phyloP scores from a whole-genome alignment of 345 rosid genomes.

The Cardiospermum halicacabum region DNA sequence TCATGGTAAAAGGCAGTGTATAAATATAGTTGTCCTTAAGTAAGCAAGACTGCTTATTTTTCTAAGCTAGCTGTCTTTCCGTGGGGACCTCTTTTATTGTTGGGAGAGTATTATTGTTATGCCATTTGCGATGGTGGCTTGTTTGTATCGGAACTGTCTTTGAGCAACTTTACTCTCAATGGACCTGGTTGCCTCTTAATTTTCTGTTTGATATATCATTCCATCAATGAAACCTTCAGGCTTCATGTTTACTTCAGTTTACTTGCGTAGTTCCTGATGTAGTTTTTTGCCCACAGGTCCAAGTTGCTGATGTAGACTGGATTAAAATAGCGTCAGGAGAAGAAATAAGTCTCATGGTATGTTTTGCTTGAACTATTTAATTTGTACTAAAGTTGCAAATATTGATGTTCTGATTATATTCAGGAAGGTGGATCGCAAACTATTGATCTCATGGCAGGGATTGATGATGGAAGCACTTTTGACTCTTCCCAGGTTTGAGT shows the following conservation, averaged over 20 bases:
- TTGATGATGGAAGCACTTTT: conserved; percentile 62
- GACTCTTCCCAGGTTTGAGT: conserved; percentile 72
- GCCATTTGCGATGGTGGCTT: not conserved
- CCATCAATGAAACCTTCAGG: conserved; percentile 1
- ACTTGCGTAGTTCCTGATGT: conserved; percentile 14
- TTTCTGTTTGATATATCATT: conserved; percentile 4
- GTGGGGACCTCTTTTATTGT: not conserved
- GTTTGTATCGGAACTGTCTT: not conserved
- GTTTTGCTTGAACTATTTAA: conserved; percentile 16
- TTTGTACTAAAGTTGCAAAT: not conserved
- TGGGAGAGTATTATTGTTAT: not conserved
- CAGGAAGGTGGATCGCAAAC: conserved; percentile 72
- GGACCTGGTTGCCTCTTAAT: not conserved
- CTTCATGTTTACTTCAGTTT: not conserved
- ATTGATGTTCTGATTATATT: conserved; percentile 21
- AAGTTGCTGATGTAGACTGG: conserved; percentile 92
- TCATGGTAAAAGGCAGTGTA: not conserved
- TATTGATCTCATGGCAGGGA: conserved; percentile 64
- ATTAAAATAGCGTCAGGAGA: conserved; percentile 71
- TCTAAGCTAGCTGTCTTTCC: not conserved
- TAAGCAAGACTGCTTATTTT: too few species aligned
- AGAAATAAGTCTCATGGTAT: conserved; percentile 81
- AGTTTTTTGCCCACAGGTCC: conserved; percentile 50
- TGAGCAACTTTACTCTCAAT: not conserved
- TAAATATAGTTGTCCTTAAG: not conserved